Evolutionary conservation across 1,139 yeast species (phyloP), one percentile per base, ranked within the genome.

Genomic region (Blastobotrys niveus): DNA sequence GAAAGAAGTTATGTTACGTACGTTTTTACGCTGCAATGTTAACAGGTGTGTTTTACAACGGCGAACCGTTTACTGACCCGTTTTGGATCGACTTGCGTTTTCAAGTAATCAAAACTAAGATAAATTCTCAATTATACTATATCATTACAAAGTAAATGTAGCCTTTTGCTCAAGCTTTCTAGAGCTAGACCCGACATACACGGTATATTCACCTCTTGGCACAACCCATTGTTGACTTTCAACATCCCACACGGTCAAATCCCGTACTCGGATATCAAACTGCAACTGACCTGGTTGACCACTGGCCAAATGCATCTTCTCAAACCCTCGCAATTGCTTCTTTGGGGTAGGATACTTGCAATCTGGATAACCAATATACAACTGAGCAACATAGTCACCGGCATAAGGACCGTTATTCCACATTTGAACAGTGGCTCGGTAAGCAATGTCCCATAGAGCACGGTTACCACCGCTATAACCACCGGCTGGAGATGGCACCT

Each of bases 171-270:
- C 79, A 22, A 74, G 62, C 50, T 70, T 71, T 50, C 80, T 64
- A 54, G 81, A 74, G 26, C 79, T 72, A 17, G 76, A 67, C 0
- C 80, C 75, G 40, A 79, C 68, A 51, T 70, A 77, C 10, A 79
- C 60, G 47, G 69, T 72, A 61, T 78, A 80, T 18, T 72, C 68
- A 3, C 85, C 85, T 3, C 75, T 71, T 52, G 73, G 79, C 32
- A 79, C 72, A 26, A 76, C 65, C 85, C 86, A 80, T 46, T 77
- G 75, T 57, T 78, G 82, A 14, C 72, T 68, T 27, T 58, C 68
- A 1, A 74, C 65, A 58, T 79, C 82, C 84, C 84, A 80, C 27
- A 73, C 65, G 48, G 80, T 71, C 53, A 80, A 62, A 58, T 79
- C 84, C 48, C 81, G 67, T 52, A 76, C 72, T 48, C 68, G 60